Evolutionary conservation across 108 stramenopile genomes (phyloP).

Genomic region (Cafeteria roenbergensis): DNA sequence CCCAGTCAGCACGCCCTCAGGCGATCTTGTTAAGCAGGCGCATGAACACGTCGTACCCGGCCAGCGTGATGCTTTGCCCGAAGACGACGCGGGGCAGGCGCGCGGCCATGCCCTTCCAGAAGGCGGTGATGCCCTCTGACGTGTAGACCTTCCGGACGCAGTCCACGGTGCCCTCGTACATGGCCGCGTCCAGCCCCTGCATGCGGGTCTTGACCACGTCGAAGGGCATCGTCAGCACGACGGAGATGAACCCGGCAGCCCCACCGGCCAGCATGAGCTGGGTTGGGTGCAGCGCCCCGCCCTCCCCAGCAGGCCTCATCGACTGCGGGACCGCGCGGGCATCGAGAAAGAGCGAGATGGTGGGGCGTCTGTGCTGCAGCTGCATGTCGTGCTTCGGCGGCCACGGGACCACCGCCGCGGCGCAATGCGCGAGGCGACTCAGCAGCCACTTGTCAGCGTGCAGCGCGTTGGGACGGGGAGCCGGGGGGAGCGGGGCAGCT

Average conservation of each 20-base stretch:
- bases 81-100: conserved; percentile 29
- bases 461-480: background rate
- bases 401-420: background rate
- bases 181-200: conserved; percentile 77
- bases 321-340: too few species aligned
- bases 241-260: conserved; percentile 86
- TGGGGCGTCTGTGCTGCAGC: too few species aligned
- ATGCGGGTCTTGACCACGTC: conserved; percentile 96
- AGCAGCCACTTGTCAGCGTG: background rate
- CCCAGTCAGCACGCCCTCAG: too few species aligned
- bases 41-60: conserved; percentile 12
- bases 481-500: background rate
- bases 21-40: background rate
- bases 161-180: conserved; percentile 68
- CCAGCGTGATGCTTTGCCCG: conserved; percentile 23
- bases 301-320: conserved; percentile 37
- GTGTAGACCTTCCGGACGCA: conserved; percentile 71
- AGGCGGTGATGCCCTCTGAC: conserved; percentile 68
- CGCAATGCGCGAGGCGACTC: background rate
- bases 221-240: conserved; percentile 83
- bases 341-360: too few species aligned
- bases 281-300: conserved; percentile 26
- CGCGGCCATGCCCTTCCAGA: conserved; percentile 87
- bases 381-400: conserved; percentile 42
- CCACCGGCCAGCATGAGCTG: conserved; percentile 81